These are phyloP conservation scores for Mucor piriformis DNA, from an alignment of 371 early-diverging fungal species.

Conservation along the genomic window DNA sequence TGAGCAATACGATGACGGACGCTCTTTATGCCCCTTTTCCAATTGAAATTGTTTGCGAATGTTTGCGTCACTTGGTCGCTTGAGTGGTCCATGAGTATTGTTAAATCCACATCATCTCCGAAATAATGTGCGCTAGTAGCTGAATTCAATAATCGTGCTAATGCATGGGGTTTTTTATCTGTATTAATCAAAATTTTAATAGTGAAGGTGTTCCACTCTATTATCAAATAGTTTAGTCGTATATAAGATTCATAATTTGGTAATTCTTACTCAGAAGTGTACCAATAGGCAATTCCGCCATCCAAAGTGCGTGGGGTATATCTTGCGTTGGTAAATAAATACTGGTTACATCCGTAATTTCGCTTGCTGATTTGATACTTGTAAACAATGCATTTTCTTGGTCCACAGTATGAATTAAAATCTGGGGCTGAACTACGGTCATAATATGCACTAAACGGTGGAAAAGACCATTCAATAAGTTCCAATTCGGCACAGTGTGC, in stretches of 20 bases:
- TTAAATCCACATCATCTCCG: constrained; percentile 56
- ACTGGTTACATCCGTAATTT: constrained; percentile 27
- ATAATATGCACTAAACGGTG: constrained; percentile 25
- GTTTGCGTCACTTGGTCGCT: constrained; percentile 55
- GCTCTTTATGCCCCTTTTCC: constrained; percentile 54
- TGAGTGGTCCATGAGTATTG: constrained; percentile 61
- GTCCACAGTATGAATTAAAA: constrained; percentile 30
- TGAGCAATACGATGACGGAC: constrained; percentile 59
- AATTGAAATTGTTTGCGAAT: constrained; percentile 52
- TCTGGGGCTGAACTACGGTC: constrained; percentile 19
- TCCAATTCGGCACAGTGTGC: background rate
- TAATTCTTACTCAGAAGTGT: constrained; percentile 52
- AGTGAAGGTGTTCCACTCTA: constrained; percentile 62
- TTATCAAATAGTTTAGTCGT: background rate
- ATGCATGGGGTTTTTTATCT: constrained; percentile 55
- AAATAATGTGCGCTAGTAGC: constrained; percentile 41
- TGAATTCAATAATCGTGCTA: constrained; percentile 57
- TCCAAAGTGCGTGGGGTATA: constrained; percentile 51
- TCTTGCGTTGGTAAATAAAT: constrained; percentile 55
- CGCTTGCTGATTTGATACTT: constrained; percentile 19
- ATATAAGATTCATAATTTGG: background rate
- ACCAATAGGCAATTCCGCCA: constrained; percentile 53
- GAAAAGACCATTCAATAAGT: constrained; percentile 2
- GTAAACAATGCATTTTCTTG: background rate
- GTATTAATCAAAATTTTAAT: constrained; percentile 59